Evolutionary conservation across 805 yeast species (phyloP).

Genomic region (Candida verbasci): DNA sequence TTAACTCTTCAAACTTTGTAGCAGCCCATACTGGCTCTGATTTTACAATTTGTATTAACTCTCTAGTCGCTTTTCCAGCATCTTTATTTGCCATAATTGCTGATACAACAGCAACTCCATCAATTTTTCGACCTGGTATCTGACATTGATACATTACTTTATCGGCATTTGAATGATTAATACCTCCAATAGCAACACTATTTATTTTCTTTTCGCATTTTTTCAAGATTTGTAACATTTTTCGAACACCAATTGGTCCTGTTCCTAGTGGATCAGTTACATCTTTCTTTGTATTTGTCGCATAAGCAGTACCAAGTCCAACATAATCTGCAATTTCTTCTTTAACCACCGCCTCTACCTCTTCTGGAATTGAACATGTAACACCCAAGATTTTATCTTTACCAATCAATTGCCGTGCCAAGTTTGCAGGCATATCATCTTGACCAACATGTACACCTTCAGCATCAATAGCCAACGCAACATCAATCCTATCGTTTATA

Average conservation of each 20-base stretch:
- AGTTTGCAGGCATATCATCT: conserved; percentile 67
- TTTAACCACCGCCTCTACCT: conserved; percentile 46
- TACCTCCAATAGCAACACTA: conserved; percentile 80
- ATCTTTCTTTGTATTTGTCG: conserved; percentile 66
- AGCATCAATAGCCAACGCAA: conserved; percentile 84
- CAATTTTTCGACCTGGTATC: conserved; percentile 44
- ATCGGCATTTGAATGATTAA: conserved; percentile 58
- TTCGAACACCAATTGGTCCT: conserved; percentile 66
- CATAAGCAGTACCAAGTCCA: conserved; percentile 78
- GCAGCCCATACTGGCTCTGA: conserved; percentile 7
- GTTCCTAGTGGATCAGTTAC: conserved; percentile 44
- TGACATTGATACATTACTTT: conserved; percentile 51
- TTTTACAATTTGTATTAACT: conserved; percentile 25
- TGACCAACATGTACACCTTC: conserved; percentile 95
- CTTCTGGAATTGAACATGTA: conserved; percentile 58
- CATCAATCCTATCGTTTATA: conserved; percentile 83
- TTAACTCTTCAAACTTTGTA: neutral
- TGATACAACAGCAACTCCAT: conserved; percentile 90
- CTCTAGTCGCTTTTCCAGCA: conserved; percentile 49
- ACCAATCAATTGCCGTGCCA: conserved; percentile 65
- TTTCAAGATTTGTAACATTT: conserved; percentile 44
- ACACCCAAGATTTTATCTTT: conserved; percentile 76
- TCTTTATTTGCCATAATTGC: conserved; percentile 66
- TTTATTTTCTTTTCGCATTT: conserved; percentile 33
- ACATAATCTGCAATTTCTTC: conserved; percentile 66